Conservation (phyloP, 305 asterid genomes). For the Fraxinus dipetala region DNA sequence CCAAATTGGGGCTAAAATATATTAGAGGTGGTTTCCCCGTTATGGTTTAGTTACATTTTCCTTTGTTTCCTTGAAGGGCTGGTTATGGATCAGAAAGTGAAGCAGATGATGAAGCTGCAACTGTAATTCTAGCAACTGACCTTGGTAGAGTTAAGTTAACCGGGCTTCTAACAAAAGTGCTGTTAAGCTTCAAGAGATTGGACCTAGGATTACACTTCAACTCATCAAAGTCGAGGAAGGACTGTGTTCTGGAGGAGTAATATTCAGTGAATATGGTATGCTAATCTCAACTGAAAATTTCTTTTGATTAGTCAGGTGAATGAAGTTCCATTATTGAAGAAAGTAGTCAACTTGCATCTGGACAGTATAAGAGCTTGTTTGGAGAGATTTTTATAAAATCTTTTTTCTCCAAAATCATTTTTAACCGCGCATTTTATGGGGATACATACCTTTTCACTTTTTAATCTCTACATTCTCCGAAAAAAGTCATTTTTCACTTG, state of each 20-base stretch:
- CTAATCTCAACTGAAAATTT: not conserved
- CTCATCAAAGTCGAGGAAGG: conserved; percentile 77
- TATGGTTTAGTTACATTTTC: conserved; percentile 4
- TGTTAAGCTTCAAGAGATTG: conserved; percentile 90
- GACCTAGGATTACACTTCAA: conserved; percentile 86
- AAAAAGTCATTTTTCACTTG: not conserved
- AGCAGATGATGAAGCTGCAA: conserved; percentile 83
- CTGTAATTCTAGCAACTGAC: conserved; percentile 63
- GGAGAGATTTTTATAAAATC: not conserved
- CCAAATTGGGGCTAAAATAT: not conserved
- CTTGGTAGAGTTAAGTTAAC: conserved; percentile 73
- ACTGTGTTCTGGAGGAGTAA: conserved; percentile 68
- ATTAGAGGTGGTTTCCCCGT: conserved; percentile 9
- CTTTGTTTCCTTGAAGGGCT: conserved; percentile 47
- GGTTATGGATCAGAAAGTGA: conserved; percentile 96
- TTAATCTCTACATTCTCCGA: not conserved
- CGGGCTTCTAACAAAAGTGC: conserved; percentile 81
- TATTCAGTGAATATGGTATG: conserved; percentile 65
- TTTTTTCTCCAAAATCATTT: not conserved
- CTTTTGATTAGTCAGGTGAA: not conserved
- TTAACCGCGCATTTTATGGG: not conserved
- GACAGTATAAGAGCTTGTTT: not conserved
- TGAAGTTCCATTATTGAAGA: not conserved
- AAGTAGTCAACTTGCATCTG: conserved; percentile 1
- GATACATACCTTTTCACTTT: not conserved